A percentile compares a stretch with the other conserved stretches of the same genome.
These are phyloP conservation scores for Solanum pimpinellifolium DNA, from an alignment of 257 asterid species.

Conservation along the genomic window DNA sequence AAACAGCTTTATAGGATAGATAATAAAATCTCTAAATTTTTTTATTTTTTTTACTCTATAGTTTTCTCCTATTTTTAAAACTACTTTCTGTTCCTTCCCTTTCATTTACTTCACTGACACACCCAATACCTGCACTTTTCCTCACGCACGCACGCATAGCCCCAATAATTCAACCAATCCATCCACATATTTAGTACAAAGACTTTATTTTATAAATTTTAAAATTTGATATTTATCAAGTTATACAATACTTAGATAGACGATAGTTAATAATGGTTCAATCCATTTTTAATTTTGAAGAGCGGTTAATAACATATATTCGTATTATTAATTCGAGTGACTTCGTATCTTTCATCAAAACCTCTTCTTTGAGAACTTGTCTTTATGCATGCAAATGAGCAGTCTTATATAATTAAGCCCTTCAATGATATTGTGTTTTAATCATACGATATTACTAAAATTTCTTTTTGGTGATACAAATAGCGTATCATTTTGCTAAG, in stretches of 20 bases:
- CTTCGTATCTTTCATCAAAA: too few relatives aligned
- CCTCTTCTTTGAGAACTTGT: too few relatives aligned
- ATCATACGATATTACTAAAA: too few relatives aligned
- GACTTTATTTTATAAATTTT: too few relatives aligned
- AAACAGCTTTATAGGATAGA: constrained; percentile 76
- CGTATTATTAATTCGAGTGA: too few relatives aligned
- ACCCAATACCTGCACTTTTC: constrained; percentile 71
- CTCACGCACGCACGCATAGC: constrained; percentile 92
- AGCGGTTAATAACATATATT: neutral
- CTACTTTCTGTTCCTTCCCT: constrained; percentile 59
- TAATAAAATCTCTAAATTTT: constrained; percentile 16
- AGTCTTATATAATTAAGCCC: too few relatives aligned
- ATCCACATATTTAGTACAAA: neutral
- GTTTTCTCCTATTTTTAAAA: constrained; percentile 15
- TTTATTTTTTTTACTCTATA: neutral
- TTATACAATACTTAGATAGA: neutral
- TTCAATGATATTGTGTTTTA: too few relatives aligned
- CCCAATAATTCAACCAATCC: neutral
- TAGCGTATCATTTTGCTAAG: too few relatives aligned
- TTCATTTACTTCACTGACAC: constrained; percentile 69
- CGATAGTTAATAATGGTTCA: too few relatives aligned
- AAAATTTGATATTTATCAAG: neutral
- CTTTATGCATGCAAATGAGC: too few relatives aligned
- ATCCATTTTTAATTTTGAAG: accelerated
- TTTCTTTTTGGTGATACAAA: too few relatives aligned